These are phyloP conservation scores for Dioscorea dumetorum DNA, from an alignment of 106 monocot species.

Conservation along the genomic window DNA sequence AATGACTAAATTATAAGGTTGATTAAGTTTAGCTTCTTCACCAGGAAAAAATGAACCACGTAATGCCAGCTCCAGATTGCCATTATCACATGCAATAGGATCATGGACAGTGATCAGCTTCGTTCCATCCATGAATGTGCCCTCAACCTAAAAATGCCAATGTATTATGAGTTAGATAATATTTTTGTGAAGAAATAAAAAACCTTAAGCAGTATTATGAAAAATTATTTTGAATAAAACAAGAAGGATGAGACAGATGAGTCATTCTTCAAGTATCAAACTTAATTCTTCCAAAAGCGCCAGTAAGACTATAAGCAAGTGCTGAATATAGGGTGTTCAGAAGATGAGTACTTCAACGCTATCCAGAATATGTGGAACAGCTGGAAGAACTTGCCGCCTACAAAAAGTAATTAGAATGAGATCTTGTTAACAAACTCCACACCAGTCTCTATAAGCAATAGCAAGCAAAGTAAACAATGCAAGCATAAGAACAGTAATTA, in stretches of 20 bases:
- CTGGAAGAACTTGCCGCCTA: constrained; percentile 97
- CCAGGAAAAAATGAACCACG: constrained; percentile 96
- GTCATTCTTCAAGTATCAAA: too few relatives aligned
- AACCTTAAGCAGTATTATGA: too few relatives aligned
- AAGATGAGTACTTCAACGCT: constrained; percentile 70
- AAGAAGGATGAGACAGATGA: too few relatives aligned
- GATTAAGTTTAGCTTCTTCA: constrained; percentile 12
- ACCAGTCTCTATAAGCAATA: background rate
- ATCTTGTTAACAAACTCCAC: background rate
- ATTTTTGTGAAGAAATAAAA: too few relatives aligned
- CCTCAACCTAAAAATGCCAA: constrained; percentile 62
- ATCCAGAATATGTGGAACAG: constrained; percentile 81
- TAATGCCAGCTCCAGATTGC: constrained; percentile 85
- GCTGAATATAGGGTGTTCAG: background rate
- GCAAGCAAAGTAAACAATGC: background rate
- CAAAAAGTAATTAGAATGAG: background rate
- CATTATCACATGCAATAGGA: constrained; percentile 77
- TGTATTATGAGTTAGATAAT: too few relatives aligned
- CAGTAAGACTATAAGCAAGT: too few relatives aligned
- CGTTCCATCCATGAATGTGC: constrained; percentile 91
- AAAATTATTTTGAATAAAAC: too few relatives aligned
- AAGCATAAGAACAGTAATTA: too few relatives aligned
- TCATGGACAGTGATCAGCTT: constrained; percentile 94
- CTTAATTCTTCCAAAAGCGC: too few relatives aligned
- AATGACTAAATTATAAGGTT: background rate